phyloP scores from a whole-genome alignment of 2,329 filamentous ascomycete genomes.

The Apiospora kogelbergensis region DNA sequence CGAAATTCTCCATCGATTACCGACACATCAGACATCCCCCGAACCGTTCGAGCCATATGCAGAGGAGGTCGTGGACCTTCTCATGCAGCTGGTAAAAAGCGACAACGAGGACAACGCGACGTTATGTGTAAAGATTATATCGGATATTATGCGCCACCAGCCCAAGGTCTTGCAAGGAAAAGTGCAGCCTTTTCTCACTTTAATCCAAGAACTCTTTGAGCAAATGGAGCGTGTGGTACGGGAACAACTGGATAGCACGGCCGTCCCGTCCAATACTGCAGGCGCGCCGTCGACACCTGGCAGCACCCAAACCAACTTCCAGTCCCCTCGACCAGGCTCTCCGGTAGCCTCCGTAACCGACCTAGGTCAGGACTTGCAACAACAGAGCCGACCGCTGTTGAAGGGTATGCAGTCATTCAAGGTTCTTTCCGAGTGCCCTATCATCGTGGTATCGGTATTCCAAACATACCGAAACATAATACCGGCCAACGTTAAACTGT shows the following conservation, averaged over 20 bases:
- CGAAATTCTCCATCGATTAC: constrained; percentile 88
- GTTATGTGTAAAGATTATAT: constrained; percentile 97
- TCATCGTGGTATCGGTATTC: constrained; percentile 98
- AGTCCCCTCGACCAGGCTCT: constrained; percentile 86
- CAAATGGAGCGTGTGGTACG: constrained; percentile 93
- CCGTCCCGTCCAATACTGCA: constrained; percentile 51
- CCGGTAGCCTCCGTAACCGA: constrained; percentile 82
- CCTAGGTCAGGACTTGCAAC: constrained; percentile 76
- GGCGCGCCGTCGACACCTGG: constrained; percentile 67
- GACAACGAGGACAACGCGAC: constrained; percentile 99
- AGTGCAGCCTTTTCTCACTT: constrained; percentile 83
- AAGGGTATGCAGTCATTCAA: constrained; percentile 99
- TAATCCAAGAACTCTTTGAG: constrained; percentile 95
- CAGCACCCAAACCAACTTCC: constrained; percentile 69
- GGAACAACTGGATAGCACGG: constrained; percentile 86
- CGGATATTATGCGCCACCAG: constrained; percentile 94
- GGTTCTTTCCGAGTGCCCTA: constrained; percentile 94
- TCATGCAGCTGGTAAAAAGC: constrained; percentile 82
- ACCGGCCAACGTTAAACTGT: constrained; percentile 80
- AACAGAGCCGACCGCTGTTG: constrained; percentile 75
- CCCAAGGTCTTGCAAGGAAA: constrained; percentile 74
- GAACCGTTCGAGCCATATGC: constrained; percentile 89
- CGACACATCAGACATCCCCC: constrained; percentile 66
- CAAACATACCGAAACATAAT: constrained; percentile 85
- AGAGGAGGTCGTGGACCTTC: constrained; percentile 81